Conservation (phyloP, 495 filamentous ascomycete species). For the Podospora australis region DNA sequence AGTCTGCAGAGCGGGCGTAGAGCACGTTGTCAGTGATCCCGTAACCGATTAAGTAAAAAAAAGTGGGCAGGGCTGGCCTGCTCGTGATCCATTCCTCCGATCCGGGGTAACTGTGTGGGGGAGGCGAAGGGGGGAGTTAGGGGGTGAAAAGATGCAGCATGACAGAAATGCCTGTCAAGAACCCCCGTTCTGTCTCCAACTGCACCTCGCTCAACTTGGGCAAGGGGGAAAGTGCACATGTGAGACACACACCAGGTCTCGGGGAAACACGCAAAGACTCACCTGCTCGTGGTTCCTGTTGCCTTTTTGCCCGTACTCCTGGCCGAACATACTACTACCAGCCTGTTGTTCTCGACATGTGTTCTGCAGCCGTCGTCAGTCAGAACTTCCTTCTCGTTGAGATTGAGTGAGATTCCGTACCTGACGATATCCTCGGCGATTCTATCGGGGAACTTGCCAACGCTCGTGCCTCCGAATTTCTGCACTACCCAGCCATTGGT, state of each 20-base stretch:
- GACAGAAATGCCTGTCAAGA: too few relatives aligned
- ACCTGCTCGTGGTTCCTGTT: constrained; percentile 93
- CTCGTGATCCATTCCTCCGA: background rate
- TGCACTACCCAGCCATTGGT: constrained; percentile 65
- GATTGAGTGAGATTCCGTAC: constrained; percentile 12
- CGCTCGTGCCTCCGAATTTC: constrained; percentile 76
- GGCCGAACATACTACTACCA: constrained; percentile 90
- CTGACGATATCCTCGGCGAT: constrained; percentile 33
- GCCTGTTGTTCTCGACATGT: constrained; percentile 57
- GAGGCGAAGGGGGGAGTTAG: background rate
- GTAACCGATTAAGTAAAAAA: constrained; percentile 7
- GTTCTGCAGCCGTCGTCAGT: constrained; percentile 42
- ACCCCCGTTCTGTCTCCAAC: too few relatives aligned
- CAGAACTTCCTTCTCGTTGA: background rate
- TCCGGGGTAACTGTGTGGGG: background rate
- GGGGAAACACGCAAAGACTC: constrained; percentile 30
- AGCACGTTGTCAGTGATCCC: constrained; percentile 15
- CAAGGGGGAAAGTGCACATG: background rate
- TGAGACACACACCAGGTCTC: background rate
- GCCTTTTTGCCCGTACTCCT: constrained; percentile 83
- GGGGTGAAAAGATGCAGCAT: too few relatives aligned
- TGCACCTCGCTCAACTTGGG: too few relatives aligned
- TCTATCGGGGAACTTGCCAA: constrained; percentile 38
- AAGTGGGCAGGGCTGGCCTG: background rate
- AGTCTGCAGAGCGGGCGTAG: constrained; percentile 28